Percentiles rank a stretch among this genome's conserved stretches.
These are phyloP conservation scores for Prosopis cineraria DNA, from an alignment of 306 rosid genomes.

Conservation along the genomic window DNA sequence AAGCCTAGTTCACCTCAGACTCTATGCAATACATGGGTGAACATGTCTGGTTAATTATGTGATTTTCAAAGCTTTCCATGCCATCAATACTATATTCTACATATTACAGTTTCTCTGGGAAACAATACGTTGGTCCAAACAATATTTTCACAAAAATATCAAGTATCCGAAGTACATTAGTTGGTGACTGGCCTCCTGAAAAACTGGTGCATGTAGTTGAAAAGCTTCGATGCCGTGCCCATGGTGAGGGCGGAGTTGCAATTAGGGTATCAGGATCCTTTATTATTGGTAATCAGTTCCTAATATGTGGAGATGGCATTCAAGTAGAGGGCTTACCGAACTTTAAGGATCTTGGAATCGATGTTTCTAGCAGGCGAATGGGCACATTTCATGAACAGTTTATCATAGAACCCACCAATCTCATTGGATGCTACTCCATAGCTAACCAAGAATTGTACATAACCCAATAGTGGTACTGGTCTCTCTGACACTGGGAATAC, in stretches of 20 bases:
- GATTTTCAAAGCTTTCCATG: not conserved
- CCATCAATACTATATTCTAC: constrained; percentile 6
- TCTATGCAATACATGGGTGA: not conserved
- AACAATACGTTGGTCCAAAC: constrained; percentile 64
- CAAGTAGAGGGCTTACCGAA: constrained; percentile 91
- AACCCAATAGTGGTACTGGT: constrained; percentile 52
- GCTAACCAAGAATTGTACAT: constrained; percentile 84
- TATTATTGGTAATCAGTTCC: constrained; percentile 85
- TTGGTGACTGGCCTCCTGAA: constrained; percentile 94
- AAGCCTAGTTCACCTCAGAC: not conserved
- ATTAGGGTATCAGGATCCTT: constrained; percentile 92
- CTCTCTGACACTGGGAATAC: constrained; percentile 2
- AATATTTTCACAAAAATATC: constrained; percentile 62
- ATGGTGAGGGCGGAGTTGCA: constrained; percentile 79
- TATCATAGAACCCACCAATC: constrained; percentile 68
- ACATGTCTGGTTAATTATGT: not conserved
- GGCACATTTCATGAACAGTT: constrained; percentile 91
- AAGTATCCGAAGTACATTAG: constrained; percentile 67
- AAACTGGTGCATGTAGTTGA: constrained; percentile 92
- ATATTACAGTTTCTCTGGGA: constrained; percentile 71
- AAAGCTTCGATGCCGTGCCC: constrained; percentile 81
- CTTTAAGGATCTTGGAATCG: constrained; percentile 82
- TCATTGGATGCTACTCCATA: constrained; percentile 76
- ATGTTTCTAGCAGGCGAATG: constrained; percentile 77
- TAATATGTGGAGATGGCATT: constrained; percentile 94